Evolutionary conservation across 208 protist genomes (phyloP), one percentile per base, ranked within the genome.

Genomic region (Trypanosoma congolense): DNA sequence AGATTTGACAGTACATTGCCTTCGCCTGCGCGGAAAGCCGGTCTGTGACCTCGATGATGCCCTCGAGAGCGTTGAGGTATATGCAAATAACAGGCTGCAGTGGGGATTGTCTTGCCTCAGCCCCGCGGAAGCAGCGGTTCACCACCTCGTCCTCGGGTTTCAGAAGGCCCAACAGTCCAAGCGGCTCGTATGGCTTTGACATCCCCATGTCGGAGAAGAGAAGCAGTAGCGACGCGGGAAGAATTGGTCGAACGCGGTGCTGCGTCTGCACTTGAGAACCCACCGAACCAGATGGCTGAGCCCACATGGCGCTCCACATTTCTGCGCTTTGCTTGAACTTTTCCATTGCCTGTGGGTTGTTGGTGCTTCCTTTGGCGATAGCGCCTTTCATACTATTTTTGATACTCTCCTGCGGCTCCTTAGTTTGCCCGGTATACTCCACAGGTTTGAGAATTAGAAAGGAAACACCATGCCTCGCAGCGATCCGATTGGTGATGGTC

Each of bases 61-160:
- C 4, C 12, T 65, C 50, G 3, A 65, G 47, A 3, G 60, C 60
- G 30, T 58, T 55, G 22, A 65, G 31, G 24, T 33, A 65, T 19
- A 65, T 21, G 1, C 50, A 51, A 22, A 41, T 65, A 24, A 65
- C 16, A 33, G 51, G 60, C 8, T 51, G 51, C 21, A 52, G 21
- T 26, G 47, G 10, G 19, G 42, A 8, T 24, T 14, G 3, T 36
- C 24, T 21, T 18, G 19, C 33, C 24, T 2, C 1, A 2, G 19
- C 42, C 6, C 40, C 46, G 2, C 18, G 18, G 12, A 14, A 10
- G 24, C 5, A 62, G 4, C 5, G 10, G 10, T 22, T 4, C 12
- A 3, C 48, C 16, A 42, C 2, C 3, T 26, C 33, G 4, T 10
- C 16, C 8, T 22, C 19, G 35, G 46, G 56, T 35, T 42, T 25